These are phyloP conservation scores for Penicillium desertorum DNA, from an alignment of 495 filamentous ascomycete genomes.

Conservation along the genomic window DNA sequence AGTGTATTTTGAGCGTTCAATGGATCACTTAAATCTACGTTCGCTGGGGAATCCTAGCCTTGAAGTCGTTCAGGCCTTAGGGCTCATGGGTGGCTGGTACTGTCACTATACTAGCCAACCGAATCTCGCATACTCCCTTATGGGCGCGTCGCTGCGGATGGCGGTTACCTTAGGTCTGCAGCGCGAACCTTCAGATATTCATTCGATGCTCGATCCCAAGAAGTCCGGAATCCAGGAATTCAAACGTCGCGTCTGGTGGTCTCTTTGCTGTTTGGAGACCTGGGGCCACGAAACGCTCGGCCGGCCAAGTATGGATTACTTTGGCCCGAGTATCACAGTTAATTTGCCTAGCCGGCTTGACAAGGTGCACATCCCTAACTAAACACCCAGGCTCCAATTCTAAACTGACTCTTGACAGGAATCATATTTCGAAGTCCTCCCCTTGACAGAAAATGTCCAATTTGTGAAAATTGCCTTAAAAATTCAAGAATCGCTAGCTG, in stretches of 20 bases:
- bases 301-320: constrained; percentile 68
- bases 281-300: constrained; percentile 72
- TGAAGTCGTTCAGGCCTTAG: constrained; percentile 68
- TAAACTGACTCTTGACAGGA: constrained; percentile 9
- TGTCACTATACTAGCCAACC: constrained; percentile 78
- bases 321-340: constrained; percentile 67
- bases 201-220: constrained; percentile 18
- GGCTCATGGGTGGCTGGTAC: constrained; percentile 73
- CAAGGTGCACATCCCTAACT: constrained; percentile 17
- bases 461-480: constrained; percentile 70
- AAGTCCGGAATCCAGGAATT: constrained; percentile 50
- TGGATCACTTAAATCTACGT: constrained; percentile 64
- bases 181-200: constrained; percentile 19
- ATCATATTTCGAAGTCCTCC: constrained; percentile 44
- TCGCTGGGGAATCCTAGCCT: constrained; percentile 57
- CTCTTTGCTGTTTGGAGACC: constrained; percentile 67
- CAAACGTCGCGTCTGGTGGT: constrained; percentile 69
- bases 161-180: constrained; percentile 29
- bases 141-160: constrained; percentile 46
- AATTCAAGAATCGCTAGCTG: constrained; percentile 68
- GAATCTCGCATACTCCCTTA: constrained; percentile 60
- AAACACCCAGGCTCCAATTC: neutral
- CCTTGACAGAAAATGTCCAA: constrained; percentile 67
- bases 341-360: constrained; percentile 53
- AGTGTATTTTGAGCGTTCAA: constrained; percentile 67